These are phyloP conservation scores for Miamiensis avidus DNA, from an alignment of 169 alveolate species.

Conservation along the genomic window DNA sequence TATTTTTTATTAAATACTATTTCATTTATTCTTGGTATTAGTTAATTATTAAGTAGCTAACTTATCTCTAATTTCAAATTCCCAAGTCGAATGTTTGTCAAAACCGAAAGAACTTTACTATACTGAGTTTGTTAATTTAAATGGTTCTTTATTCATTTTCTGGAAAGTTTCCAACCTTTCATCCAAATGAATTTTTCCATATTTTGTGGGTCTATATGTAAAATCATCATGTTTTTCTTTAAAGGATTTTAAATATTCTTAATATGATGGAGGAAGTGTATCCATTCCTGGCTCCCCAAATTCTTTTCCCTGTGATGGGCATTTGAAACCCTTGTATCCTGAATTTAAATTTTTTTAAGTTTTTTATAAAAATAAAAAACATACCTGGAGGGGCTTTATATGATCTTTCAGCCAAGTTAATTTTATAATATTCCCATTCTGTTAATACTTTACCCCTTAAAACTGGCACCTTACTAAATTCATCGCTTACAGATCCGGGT, in stretches of 20 bases:
- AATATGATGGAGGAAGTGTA: slow-evolving; percentile 21
- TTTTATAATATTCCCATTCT: slow-evolving; percentile 37
- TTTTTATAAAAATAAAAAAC: neutral
- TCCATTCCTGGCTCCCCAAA: slow-evolving; percentile 26
- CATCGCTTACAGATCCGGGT: slow-evolving; percentile 45
- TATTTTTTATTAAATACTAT: too few relatives aligned
- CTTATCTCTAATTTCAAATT: slow-evolving; percentile 22
- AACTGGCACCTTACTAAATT: slow-evolving; percentile 35
- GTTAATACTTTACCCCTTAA: slow-evolving; percentile 39
- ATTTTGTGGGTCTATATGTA: slow-evolving; percentile 41
- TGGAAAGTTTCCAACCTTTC: slow-evolving; percentile 30
- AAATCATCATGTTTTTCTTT: slow-evolving; percentile 30
- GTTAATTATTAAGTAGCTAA: neutral
- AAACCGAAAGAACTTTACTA: slow-evolving; percentile 33
- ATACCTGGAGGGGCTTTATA: slow-evolving; percentile 38
- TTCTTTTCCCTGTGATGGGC: slow-evolving; percentile 18
- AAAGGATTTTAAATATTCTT: slow-evolving; percentile 25
- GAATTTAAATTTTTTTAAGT: neutral
- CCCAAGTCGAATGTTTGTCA: slow-evolving; percentile 51
- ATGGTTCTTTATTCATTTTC: slow-evolving; percentile 48
- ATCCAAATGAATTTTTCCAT: slow-evolving; percentile 41
- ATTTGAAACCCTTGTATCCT: slow-evolving; percentile 38
- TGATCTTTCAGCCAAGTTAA: slow-evolving; percentile 45
- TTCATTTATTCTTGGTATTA: neutral
- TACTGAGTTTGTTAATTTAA: slow-evolving; percentile 39